Conservation (phyloP, 106 monocot genomes). For the Allium cepa region DNA sequence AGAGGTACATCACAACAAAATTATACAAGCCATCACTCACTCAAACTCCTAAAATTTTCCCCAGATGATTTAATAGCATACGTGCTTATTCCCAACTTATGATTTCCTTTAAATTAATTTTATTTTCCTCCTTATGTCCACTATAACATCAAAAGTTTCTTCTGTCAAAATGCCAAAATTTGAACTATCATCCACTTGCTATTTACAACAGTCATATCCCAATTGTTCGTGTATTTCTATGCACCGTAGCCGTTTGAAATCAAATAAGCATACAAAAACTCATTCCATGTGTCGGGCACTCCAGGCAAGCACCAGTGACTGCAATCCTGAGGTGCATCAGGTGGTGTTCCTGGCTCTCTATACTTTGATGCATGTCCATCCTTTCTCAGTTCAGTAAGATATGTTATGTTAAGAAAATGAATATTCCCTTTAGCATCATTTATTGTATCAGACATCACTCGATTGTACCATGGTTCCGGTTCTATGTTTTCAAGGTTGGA, state of each 20-base stretch:
- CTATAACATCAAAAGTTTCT: too few species aligned
- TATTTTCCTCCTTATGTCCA: too few species aligned
- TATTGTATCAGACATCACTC: conserved; percentile 7
- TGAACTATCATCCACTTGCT: too few species aligned
- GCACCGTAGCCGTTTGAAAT: conserved; percentile 17
- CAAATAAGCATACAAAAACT: conserved; percentile 59
- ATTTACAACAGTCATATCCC: too few species aligned
- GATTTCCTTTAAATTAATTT: too few species aligned
- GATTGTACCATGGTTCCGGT: conserved; percentile 60
- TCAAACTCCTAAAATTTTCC: too few species aligned
- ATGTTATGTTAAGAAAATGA: conserved; percentile 55
- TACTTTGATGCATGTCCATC: conserved; percentile 75
- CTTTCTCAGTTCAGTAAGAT: conserved; percentile 45
- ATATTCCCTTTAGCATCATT: conserved; percentile 19
- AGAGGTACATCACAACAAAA: too few species aligned
- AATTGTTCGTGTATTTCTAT: too few species aligned
- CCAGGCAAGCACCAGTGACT: conserved; percentile 99
- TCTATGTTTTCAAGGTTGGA: background rate
- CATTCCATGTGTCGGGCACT: conserved; percentile 85
- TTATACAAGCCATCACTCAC: too few species aligned
- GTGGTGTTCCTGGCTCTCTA: conserved; percentile 30
- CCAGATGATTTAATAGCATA: too few species aligned
- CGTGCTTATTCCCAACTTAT: too few species aligned
- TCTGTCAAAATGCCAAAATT: too few species aligned
- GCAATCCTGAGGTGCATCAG: conserved; percentile 45